These are phyloP conservation scores for Boeremia lycopersici DNA, from an alignment of 2,329 filamentous ascomycete genomes.

Conservation along the genomic window DNA sequence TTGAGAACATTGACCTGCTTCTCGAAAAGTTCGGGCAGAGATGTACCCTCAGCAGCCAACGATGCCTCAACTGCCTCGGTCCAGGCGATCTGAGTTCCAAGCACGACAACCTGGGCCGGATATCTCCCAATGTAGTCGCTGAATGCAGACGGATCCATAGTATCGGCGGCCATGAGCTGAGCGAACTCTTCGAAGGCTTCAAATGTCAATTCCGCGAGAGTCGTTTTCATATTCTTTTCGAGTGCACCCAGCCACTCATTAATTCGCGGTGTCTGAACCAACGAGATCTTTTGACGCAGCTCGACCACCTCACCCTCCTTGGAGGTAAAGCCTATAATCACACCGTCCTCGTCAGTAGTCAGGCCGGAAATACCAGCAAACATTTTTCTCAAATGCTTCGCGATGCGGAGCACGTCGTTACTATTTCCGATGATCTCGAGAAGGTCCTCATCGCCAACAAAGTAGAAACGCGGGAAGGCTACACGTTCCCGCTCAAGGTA, in stretches of 20 bases:
- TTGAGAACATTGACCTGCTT: constrained; percentile 84
- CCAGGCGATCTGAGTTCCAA: constrained; percentile 94
- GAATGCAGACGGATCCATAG: constrained; percentile 73
- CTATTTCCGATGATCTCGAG: constrained; percentile 99
- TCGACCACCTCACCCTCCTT: constrained; percentile 91
- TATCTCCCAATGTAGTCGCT: constrained; percentile 81
- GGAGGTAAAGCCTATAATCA: constrained; percentile 90
- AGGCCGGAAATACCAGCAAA: constrained; percentile 94
- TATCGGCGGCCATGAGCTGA: constrained; percentile 73
- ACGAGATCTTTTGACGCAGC: constrained; percentile 87
- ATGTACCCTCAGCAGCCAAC: constrained; percentile 72
- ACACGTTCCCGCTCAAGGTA: constrained; percentile 98
- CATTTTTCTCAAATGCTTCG: constrained; percentile 99
- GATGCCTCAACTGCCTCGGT: constrained; percentile 83
- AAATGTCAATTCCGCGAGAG: constrained; percentile 85
- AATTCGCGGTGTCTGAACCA: constrained; percentile 93
- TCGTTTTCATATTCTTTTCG: constrained; percentile 91
- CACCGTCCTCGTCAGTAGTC: constrained; percentile 85
- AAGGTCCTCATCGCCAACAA: constrained; percentile 97
- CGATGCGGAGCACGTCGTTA: constrained; percentile 93
- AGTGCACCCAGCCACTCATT: constrained; percentile 98
- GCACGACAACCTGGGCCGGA: constrained; percentile 92
- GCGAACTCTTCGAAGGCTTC: constrained; percentile 86
- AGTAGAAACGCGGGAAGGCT: constrained; percentile 98
- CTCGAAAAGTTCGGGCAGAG: constrained; percentile 73